Evolutionary conservation across 352 stramenopile genomes (phyloP), one percentile per base, ranked within the genome.

Genomic region (Thalassiosira delicatula): DNA sequence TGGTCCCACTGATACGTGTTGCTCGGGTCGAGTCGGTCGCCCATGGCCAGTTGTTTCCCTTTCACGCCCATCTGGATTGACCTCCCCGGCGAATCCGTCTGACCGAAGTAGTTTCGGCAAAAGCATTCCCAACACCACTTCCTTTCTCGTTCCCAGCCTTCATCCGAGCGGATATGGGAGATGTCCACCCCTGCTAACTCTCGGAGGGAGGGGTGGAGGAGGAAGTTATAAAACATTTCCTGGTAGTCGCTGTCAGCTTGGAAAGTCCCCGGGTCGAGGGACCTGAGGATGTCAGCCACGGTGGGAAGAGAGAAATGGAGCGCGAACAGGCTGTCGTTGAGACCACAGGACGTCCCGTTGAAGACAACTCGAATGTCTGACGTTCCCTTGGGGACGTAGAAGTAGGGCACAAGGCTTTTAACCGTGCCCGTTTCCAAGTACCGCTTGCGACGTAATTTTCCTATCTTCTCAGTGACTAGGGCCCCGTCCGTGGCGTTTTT

Each of bases 141-240:
- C 7, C 1, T 32, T 21, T 9, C 14, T 35, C 0, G 0, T 12
- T 25, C 49, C 65, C 23, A 5, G 57, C 0, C 12, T 37, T 4
- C 42, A n/a, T 65, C 62, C 19, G 53, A 37, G 7, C 60, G 0
- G 2, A 83, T 14, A 2, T 77, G 44, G 2, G 54, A 40, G 0
- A 85, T 46, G 30, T 86, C 79, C 0, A 86, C 72, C 9, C 72
- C 66, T 2, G 79, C 42, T 14, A 62, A 72, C 1, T 42, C 21
- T 8, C 61, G 54, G 0, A 86, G n/a, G 0, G 0, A 4, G 1
- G 59, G 17, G 14, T 67, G 30, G 1, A 83, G 49, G 0, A 42
- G 57, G 25, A 71, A 86, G 27, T 79, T 79, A 14, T 69, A 37
- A 33, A 84, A 84, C 77, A 81, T 75, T 32, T 84, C 77, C 51